A percentile compares a stretch with the other conserved stretches of the same genome.
phyloP scores from a whole-genome alignment of 352 stramenopile species.

The Globisporangium recalcitrans region DNA sequence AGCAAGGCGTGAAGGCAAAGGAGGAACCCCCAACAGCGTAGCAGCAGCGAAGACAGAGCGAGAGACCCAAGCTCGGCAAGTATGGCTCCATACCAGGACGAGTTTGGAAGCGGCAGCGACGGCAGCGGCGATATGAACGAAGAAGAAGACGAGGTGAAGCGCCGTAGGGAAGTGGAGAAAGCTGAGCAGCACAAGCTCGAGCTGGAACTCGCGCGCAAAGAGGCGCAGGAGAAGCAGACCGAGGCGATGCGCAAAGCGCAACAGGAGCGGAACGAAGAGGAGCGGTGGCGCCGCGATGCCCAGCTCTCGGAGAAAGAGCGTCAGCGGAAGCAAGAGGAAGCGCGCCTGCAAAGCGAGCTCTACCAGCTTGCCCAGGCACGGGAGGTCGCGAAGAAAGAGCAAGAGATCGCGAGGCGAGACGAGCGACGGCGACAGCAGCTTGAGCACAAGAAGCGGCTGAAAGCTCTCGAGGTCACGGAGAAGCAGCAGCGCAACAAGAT shows the following conservation, averaged over 20 bases:
- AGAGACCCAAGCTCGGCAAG: not conserved
- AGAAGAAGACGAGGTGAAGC: slow-evolving; percentile 34
- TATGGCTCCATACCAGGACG: slow-evolving; percentile 3
- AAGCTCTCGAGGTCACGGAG: slow-evolving; percentile 36
- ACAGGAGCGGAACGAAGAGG: slow-evolving; percentile 44
- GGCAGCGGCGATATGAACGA: not conserved
- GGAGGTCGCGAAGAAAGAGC: slow-evolving; percentile 33
- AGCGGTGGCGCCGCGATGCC: slow-evolving; percentile 34
- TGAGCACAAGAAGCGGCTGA: slow-evolving; percentile 37
- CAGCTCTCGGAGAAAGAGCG: slow-evolving; percentile 53
- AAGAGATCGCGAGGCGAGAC: slow-evolving; percentile 49
- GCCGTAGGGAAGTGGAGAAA: slow-evolving; percentile 48
- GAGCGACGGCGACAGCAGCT: slow-evolving; percentile 37
- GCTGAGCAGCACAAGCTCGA: slow-evolving; percentile 45
- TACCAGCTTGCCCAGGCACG: slow-evolving; percentile 39
- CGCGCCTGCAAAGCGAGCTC: slow-evolving; percentile 41
- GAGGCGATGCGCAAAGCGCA: slow-evolving; percentile 44
- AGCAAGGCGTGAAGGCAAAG: not conserved
- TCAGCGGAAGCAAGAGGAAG: slow-evolving; percentile 48
- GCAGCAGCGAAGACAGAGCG: not conserved
- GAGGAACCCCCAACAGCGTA: not conserved
- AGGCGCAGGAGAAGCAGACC: slow-evolving; percentile 37
- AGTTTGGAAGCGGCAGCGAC: not conserved
- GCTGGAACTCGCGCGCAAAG: slow-evolving; percentile 31
- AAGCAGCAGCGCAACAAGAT: slow-evolving; percentile 70